Percentiles rank a stretch among this genome's conserved stretches.
These are phyloP conservation scores for Penicillium steckii DNA, from an alignment of 495 filamentous ascomycete genomes.

Conservation along the genomic window DNA sequence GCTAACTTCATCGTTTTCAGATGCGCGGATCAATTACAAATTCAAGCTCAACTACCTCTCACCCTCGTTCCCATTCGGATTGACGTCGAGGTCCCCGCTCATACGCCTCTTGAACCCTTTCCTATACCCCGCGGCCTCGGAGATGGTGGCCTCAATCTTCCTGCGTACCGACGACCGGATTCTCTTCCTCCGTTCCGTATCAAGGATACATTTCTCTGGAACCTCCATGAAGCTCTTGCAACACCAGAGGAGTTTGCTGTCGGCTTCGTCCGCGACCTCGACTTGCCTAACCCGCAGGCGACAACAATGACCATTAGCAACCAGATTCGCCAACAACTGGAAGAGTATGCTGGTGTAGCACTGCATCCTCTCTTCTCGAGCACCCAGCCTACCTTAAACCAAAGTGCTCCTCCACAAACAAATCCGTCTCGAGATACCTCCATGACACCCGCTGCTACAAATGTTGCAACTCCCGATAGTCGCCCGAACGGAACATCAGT, in stretches of 20 bases:
- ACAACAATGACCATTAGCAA: constrained; percentile 79
- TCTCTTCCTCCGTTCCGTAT: constrained; percentile 77
- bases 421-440: constrained; percentile 49
- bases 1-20: constrained; percentile 14
- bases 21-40: constrained; percentile 66
- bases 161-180: constrained; percentile 76
- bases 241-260: constrained; percentile 95
- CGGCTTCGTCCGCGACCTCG: constrained; percentile 88
- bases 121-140: constrained; percentile 60
- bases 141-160: constrained; percentile 63
- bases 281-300: constrained; percentile 71
- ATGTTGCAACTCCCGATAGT: constrained; percentile 49
- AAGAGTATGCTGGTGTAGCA: constrained; percentile 94
- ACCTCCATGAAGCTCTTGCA: constrained; percentile 88
- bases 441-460: constrained; percentile 48
- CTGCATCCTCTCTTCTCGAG: constrained; percentile 86
- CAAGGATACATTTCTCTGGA: constrained; percentile 95
- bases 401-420: constrained; percentile 31
- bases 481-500: constrained; percentile 30
- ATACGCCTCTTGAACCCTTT: constrained; percentile 70
- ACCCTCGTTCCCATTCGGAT: constrained; percentile 95
- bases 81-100: constrained; percentile 84
- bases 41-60: constrained; percentile 80
- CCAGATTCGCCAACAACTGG: constrained; percentile 90
- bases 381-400: constrained; percentile 41